phyloP scores from a whole-genome alignment of 768 basidiomycete species.

The Kwoniella dejecticola region DNA sequence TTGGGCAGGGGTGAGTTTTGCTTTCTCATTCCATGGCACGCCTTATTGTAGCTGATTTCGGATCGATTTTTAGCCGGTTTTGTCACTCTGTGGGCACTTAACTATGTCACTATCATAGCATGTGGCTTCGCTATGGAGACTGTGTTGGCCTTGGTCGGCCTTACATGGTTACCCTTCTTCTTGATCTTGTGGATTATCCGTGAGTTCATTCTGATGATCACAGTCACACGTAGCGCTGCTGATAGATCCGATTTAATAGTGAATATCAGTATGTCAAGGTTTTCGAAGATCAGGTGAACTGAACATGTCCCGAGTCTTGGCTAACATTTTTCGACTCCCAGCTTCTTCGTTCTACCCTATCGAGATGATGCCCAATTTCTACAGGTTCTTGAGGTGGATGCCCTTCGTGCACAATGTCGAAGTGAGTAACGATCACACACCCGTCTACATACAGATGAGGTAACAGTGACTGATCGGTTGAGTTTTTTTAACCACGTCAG shows the following conservation, averaged over 20 bases:
- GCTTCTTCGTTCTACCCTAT: slow-evolving; percentile 54
- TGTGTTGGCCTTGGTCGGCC: slow-evolving; percentile 36
- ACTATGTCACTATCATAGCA: slow-evolving; percentile 46
- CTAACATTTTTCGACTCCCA: too few species aligned
- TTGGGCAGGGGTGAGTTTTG: slow-evolving; percentile 39
- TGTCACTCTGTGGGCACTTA: slow-evolving; percentile 54
- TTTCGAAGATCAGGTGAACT: too few species aligned
- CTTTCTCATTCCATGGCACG: neutral
- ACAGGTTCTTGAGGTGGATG: slow-evolving; percentile 46
- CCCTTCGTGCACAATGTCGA: slow-evolving; percentile 43
- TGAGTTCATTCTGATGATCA: slow-evolving; percentile 24
- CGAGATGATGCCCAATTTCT: slow-evolving; percentile 47
- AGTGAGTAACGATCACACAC: neutral
- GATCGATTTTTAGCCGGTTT: slow-evolving; percentile 34
- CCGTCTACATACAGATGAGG: neutral
- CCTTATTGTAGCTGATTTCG: neutral
- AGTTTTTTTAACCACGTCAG: too few species aligned
- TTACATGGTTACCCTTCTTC: slow-evolving; percentile 45
- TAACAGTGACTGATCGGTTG: neutral
- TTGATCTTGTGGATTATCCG: slow-evolving; percentile 54
- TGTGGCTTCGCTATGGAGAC: slow-evolving; percentile 52
- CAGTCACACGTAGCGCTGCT: too few species aligned
- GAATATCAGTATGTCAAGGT: slow-evolving; percentile 49
- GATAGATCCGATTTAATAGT: slow-evolving; percentile 26
- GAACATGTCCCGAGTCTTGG: too few species aligned